Conservation (phyloP, 2,329 filamentous ascomycete genomes). For the Dendryphion nanum region DNA sequence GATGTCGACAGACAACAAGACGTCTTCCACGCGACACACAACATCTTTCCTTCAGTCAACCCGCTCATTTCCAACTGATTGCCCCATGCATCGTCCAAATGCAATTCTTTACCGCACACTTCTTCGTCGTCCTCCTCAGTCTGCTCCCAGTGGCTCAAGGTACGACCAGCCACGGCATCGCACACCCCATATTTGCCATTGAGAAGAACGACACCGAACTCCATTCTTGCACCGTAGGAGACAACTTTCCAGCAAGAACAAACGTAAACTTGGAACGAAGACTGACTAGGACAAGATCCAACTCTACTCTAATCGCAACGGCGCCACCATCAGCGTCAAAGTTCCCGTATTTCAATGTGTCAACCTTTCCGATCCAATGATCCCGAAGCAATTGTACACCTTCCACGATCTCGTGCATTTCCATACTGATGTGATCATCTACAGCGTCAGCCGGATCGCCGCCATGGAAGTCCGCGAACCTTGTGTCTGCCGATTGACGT, state of each 20-base stretch:
- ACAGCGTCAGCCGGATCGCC: not conserved
- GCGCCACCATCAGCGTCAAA: not conserved
- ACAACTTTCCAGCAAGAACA: too few species aligned
- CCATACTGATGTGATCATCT: not conserved
- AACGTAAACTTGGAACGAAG: too few species aligned
- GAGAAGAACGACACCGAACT: not conserved
- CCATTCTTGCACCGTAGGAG: not conserved
- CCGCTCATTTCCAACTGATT: too few species aligned
- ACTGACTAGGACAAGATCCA: not conserved
- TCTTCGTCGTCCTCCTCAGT: not conserved
- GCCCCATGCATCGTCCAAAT: too few species aligned
- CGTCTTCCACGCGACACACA: too few species aligned
- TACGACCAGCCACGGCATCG: not conserved
- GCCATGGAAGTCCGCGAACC: not conserved
- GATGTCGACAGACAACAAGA: too few species aligned
- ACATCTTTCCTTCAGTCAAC: too few species aligned
- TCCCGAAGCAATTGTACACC: constrained; percentile 1
- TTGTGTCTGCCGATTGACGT: constrained; percentile 1
- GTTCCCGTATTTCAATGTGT: not conserved
- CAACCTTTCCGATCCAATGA: not conserved
- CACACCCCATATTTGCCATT: not conserved
- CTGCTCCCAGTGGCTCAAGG: too few species aligned
- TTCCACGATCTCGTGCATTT: not conserved
- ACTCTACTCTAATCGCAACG: not conserved
- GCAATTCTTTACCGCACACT: too few species aligned